phyloP scores from a whole-genome alignment of 2,329 filamentous ascomycete genomes.

The Pseudogymnoascus sp. region DNA sequence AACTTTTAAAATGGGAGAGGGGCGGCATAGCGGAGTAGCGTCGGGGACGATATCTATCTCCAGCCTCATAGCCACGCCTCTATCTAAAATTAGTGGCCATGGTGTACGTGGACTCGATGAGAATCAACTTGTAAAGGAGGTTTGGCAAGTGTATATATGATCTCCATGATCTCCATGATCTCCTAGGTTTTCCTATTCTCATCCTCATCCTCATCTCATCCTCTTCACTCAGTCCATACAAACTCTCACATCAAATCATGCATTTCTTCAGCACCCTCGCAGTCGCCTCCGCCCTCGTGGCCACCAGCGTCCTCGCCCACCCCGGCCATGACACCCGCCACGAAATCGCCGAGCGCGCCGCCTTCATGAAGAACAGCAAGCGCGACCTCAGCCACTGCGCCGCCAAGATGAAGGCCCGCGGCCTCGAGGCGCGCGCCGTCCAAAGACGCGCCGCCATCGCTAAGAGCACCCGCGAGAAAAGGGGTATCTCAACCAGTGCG shows the following conservation, averaged over 20 bases:
- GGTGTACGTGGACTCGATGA: neutral
- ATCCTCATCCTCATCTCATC: neutral
- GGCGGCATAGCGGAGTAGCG: neutral
- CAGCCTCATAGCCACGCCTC: constrained; percentile 1
- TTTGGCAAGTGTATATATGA: neutral
- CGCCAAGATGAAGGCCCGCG: constrained; percentile 33
- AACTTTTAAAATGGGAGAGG: neutral
- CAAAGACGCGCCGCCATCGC: constrained; percentile 30
- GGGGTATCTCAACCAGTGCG: constrained; percentile 17
- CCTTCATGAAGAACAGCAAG: constrained; percentile 30
- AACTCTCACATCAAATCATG: neutral
- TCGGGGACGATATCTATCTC: constrained; percentile 12
- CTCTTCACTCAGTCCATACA: neutral
- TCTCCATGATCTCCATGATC: neutral
- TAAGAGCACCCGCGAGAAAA: constrained; percentile 29
- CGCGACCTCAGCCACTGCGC: constrained; percentile 33
- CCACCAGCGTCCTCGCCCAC: constrained; percentile 27
- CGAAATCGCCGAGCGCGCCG: constrained; percentile 30
- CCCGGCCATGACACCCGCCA: constrained; percentile 32
- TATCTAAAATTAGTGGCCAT: neutral
- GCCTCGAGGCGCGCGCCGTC: constrained; percentile 28
- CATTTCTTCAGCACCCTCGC: neutral
- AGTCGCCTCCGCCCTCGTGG: constrained; percentile 3
- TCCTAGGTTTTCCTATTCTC: neutral
- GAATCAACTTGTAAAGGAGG: neutral